Percentiles rank a stretch among this genome's conserved stretches.
phyloP scores from a whole-genome alignment of 2,329 filamentous ascomycete species.

The Talaromyces sp. region DNA sequence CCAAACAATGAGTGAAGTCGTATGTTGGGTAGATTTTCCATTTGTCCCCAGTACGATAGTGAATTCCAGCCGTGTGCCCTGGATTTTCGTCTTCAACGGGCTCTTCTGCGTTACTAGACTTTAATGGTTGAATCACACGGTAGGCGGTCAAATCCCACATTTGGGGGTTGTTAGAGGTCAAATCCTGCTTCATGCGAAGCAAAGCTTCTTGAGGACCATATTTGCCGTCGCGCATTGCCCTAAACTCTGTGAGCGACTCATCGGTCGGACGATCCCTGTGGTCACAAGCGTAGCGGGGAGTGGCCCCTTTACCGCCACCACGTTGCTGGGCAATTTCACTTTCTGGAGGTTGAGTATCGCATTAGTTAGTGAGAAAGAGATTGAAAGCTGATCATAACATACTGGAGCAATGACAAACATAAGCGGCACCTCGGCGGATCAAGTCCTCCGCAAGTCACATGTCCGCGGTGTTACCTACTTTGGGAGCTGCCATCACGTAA shows the following conservation, averaged over 20 bases:
- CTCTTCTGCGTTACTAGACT: neutral
- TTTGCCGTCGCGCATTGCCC: neutral
- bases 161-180: slow-evolving; percentile 80
- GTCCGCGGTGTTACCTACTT: too few species aligned
- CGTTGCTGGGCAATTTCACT: neutral
- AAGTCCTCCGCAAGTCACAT: slow-evolving; percentile 69
- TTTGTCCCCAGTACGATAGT: slow-evolving; percentile 66
- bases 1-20: slow-evolving; percentile 86
- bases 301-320: neutral
- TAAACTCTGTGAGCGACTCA: neutral
- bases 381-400: slow-evolving; percentile 31
- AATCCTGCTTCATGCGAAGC: slow-evolving; percentile 87
- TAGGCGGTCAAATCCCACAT: slow-evolving; percentile 97
- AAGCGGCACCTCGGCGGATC: slow-evolving; percentile 64
- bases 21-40: slow-evolving; percentile 97
- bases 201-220: slow-evolving; percentile 63
- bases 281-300: neutral
- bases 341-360: slow-evolving; percentile 61
- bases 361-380: slow-evolving; percentile 32
- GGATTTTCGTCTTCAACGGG: neutral
- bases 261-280: neutral
- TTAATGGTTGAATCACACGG: slow-evolving; percentile 59
- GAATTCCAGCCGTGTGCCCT: slow-evolving; percentile 50
- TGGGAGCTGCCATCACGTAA: too few species aligned
- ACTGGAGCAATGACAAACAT: slow-evolving; percentile 83